Evolutionary conservation across 768 basidiomycete genomes (phyloP), one percentile per base, ranked within the genome.

Genomic region (Boletus pseudo-olivaceus): DNA sequence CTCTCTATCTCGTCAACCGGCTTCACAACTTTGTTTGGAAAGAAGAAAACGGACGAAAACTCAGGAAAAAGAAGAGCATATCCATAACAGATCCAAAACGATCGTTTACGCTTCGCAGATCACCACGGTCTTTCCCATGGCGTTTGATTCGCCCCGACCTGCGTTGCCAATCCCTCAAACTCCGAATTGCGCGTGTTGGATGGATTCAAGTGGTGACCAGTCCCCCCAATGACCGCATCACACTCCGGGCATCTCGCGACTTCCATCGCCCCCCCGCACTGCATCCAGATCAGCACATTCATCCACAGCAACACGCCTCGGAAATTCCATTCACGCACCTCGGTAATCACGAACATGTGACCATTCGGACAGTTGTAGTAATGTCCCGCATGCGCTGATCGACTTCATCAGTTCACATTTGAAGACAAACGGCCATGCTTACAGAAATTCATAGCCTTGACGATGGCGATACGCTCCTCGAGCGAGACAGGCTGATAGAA

Each of bases 221-320:
- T 42, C 5, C 85, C 83, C 48, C 84, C 85, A 53, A 86, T 81
- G 0, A 59, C 56, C 4, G 75, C 78, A 12, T 75, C 73, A 56
- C 84, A 87, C 59, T 87, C 85, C 0, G 84, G 81, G 54, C 85
- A 87, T 8, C 27, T 60, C 5, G 78, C 65, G 1, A 41, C 54
- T 59, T 79, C 19, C 73, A 74, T 79, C 0, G 83, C 84, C 1
- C 82, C 82, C 17, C 83, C 84, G 48, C 83, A 86, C 82, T 85
- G 53, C 27, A 19, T 33, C 32, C 41, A 23, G n/a, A 40, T 55
- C 14, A 56, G 53, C 20, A 53, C n/a, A 15, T 10, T n/a, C 19
- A 4, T 42, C 51, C 17, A 45, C n/a, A 20, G 10, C 20, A 11
- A 1, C 17, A 7, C 35, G 2, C 20, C 10, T 12, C 7, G 14